phyloP scores from a whole-genome alignment of 139 green algal genomes.

The Micromonas pusilla region DNA sequence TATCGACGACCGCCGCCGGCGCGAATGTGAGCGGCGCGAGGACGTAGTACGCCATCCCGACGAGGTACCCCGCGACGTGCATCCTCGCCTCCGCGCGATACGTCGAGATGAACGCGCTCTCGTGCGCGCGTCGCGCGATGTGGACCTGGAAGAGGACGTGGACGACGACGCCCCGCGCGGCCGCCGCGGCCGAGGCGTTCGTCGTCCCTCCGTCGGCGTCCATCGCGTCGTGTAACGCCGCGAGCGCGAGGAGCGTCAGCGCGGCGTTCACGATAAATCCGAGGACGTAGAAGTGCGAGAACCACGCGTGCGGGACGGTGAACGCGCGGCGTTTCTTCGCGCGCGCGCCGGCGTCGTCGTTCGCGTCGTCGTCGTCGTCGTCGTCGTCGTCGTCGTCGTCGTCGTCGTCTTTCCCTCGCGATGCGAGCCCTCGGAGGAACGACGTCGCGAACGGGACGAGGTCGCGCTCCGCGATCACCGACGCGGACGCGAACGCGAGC shows the following conservation, averaged over 20 bases:
- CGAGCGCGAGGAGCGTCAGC: neutral
- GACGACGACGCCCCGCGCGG: neutral
- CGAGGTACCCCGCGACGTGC: conserved; percentile 25
- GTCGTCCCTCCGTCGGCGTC: neutral
- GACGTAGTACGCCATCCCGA: conserved; percentile 33
- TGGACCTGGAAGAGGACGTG: conserved; percentile 24
- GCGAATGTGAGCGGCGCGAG: neutral
- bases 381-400: neutral
- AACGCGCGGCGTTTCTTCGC: neutral
- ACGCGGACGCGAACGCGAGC: neutral
- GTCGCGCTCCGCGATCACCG: neutral
- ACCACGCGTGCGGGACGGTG: conserved; percentile 33
- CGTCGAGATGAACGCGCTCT: conserved; percentile 3
- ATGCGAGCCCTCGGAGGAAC: neutral
- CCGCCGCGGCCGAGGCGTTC: neutral
- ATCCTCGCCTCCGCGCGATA: conserved; percentile 9
- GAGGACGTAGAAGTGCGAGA: conserved; percentile 34
- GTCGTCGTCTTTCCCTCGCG: neutral
- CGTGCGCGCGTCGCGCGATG: conserved; percentile 19
- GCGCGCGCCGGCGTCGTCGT: neutral
- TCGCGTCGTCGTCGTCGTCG: neutral
- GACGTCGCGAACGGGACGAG: neutral
- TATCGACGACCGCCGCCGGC: neutral
- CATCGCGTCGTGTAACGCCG: neutral
- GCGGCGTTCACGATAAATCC: neutral